Evolutionary conservation across 2,329 filamentous ascomycete genomes (phyloP), one percentile per base, ranked within the genome.

Genomic region (Xylariales sp.): DNA sequence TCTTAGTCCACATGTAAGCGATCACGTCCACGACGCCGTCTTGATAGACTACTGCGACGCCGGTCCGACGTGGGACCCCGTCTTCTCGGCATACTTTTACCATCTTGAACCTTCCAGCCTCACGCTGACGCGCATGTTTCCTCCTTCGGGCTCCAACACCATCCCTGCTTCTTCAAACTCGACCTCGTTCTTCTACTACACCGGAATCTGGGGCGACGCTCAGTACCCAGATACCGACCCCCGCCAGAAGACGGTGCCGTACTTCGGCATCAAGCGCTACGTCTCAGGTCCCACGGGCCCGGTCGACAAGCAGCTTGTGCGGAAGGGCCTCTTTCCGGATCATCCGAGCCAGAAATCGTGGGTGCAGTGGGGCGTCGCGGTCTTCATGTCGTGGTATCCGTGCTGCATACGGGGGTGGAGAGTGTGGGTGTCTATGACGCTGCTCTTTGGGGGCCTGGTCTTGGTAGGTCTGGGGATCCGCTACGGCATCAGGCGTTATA

Each of bases 41-140:
- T 17, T 35, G 6, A 4, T 24, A 8, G 33, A 35, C 21, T 35
- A 35, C 23, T 35, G 33, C 6, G 23, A 35, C 15, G 14, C 33
- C 2, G 33, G 33, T 10, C 21, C 14, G 10, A 20, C 5, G 4
- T 35, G 33, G 33, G 23, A 35, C 6, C 33, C 33, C 18, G 20
- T 35, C 4, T n/a, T 15, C 14, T 35, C 33, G n/a, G 33, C 33
- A 35, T 35, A 35, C 6, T 35, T 25, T 25, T 35, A 35, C 6
- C 8, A 17, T 14, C 28, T 25, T n/a, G 21, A 35, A n/a, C 14
- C 8, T 13, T 14, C 16, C 11, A 35, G 14, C 8, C 28, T 23
- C 10, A 15, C 13, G 15, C 15, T 35, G 14, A 28, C 21, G 1
- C 33, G 33, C 13, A 35, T 35, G 15, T 27, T 35, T 15, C 33